Evolutionary conservation across 805 yeast genomes (phyloP).

Genomic region (Clavispora fructus): DNA sequence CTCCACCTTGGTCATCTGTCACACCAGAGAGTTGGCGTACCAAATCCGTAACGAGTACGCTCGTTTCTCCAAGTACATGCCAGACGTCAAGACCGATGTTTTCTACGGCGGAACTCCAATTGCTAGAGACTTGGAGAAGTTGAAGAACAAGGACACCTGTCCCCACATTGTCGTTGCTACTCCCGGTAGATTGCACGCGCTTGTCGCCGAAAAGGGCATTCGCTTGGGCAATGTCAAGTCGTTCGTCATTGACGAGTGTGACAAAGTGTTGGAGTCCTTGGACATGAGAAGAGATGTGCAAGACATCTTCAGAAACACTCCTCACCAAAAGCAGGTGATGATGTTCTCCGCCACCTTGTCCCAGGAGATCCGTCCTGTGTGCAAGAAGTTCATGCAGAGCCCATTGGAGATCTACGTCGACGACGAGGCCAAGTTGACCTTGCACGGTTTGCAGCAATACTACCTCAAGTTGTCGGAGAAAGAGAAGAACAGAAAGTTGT

Average conservation of each 20-base stretch:
- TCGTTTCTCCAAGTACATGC: constrained; percentile 97
- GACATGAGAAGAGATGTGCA: constrained; percentile 99
- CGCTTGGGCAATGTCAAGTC: constrained; percentile 86
- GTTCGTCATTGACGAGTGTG: constrained; percentile 97
- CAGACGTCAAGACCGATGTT: constrained; percentile 94
- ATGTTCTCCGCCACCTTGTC: constrained; percentile 97
- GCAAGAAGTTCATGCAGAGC: constrained; percentile 96
- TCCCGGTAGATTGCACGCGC: constrained; percentile 95
- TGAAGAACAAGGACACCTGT: constrained; percentile 87
- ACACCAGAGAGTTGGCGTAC: constrained; percentile 97
- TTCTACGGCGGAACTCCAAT: constrained; percentile 95
- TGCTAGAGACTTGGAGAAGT: constrained; percentile 75
- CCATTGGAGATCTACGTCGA: constrained; percentile 97
- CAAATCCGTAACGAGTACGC: constrained; percentile 97
- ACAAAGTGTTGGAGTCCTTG: constrained; percentile 84
- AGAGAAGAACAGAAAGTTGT: constrained; percentile 88
- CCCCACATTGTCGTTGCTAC: constrained; percentile 98
- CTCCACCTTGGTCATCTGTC: constrained; percentile 90
- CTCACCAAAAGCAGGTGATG: constrained; percentile 98
- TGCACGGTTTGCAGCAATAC: constrained; percentile 97
- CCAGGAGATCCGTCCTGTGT: constrained; percentile 90
- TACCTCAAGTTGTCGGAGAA: constrained; percentile 83
- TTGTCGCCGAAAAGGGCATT: constrained; percentile 85
- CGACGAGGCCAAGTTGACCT: constrained; percentile 93
- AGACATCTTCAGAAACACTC: constrained; percentile 95